Evolutionary conservation across 495 filamentous ascomycete species (phyloP).

Genomic region (Neurospora intermedia): DNA sequence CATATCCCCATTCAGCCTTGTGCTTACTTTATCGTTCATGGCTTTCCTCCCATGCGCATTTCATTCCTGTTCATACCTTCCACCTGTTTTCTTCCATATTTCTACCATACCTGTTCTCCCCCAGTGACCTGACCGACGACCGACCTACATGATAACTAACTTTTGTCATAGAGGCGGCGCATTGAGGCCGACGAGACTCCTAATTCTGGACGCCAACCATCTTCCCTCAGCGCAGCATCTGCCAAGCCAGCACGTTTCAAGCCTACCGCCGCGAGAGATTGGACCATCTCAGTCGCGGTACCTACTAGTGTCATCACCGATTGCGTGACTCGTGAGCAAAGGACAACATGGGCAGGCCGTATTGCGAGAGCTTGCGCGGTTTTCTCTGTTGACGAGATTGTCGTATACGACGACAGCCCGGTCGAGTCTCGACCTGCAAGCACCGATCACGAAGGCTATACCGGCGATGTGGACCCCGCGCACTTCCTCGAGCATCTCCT

Average conservation of each 20-base stretch:
- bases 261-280: constrained; percentile 28
- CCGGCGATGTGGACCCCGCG: constrained; percentile 52
- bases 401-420: constrained; percentile 57
- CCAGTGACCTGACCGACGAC: neutral
- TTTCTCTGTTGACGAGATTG: constrained; percentile 68
- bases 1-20: neutral
- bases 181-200: constrained; percentile 26
- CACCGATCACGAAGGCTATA: constrained; percentile 42
- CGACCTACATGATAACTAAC: neutral
- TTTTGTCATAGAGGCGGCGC: constrained; percentile 27
- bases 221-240: constrained; percentile 7
- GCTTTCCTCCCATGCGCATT: neutral
- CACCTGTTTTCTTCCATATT: neutral
- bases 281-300: constrained; percentile 39
- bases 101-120: neutral
- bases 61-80: neutral
- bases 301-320: constrained; percentile 37
- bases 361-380: constrained; percentile 64
- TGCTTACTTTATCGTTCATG: neutral
- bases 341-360: constrained; percentile 51
- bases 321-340: constrained; percentile 48
- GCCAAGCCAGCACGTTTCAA: constrained; percentile 25
- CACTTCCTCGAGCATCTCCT: constrained; percentile 65
- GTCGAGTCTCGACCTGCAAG: constrained; percentile 25
- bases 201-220: constrained; percentile 6